Conservation (phyloP, 805 yeast species). For the Cyberlindnera sargentensis region DNA sequence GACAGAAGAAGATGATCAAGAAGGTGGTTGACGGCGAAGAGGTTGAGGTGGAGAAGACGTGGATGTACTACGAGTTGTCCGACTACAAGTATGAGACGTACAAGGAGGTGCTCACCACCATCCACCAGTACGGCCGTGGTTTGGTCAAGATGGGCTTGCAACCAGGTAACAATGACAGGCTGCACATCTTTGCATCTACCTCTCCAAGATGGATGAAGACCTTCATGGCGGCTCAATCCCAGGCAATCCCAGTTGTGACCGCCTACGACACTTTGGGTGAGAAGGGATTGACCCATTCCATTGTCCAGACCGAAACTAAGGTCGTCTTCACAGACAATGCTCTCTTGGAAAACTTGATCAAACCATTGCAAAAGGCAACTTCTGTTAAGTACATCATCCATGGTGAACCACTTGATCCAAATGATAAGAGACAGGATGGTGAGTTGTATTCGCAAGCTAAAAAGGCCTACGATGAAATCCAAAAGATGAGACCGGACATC, state of each 20-base stretch:
- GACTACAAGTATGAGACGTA: conserved; percentile 63
- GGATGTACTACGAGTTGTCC: conserved; percentile 79
- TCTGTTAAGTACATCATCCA: conserved; percentile 65
- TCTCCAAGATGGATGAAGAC: conserved; percentile 88
- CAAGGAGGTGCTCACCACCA: conserved; percentile 43
- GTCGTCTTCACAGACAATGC: conserved; percentile 82
- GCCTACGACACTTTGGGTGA: conserved; percentile 96
- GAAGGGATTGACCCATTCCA: conserved; percentile 77
- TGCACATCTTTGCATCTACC: conserved; percentile 86
- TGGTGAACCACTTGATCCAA: conserved; percentile 49
- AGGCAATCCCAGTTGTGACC: conserved; percentile 80
- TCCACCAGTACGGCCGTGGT: conserved; percentile 64
- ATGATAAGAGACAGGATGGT: conserved; percentile 61
- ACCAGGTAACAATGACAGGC: conserved; percentile 50
- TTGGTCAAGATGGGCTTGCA: conserved; percentile 63
- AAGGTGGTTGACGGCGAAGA: conserved; percentile 76
- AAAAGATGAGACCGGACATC: conserved; percentile 70
- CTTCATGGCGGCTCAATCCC: conserved; percentile 71
- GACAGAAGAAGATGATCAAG: conserved; percentile 65
- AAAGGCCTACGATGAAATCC: conserved; percentile 51
- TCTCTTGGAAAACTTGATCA: conserved; percentile 56
- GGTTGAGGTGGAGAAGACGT: conserved; percentile 67
- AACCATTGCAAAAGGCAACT: conserved; percentile 61
- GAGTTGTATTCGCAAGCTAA: conserved; percentile 50
- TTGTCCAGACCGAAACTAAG: conserved; percentile 70